A percentile compares a stretch with the other conserved stretches of the same genome.
Conservation (phyloP, 1,139 yeast species). For the Tardiomyces blankii region DNA sequence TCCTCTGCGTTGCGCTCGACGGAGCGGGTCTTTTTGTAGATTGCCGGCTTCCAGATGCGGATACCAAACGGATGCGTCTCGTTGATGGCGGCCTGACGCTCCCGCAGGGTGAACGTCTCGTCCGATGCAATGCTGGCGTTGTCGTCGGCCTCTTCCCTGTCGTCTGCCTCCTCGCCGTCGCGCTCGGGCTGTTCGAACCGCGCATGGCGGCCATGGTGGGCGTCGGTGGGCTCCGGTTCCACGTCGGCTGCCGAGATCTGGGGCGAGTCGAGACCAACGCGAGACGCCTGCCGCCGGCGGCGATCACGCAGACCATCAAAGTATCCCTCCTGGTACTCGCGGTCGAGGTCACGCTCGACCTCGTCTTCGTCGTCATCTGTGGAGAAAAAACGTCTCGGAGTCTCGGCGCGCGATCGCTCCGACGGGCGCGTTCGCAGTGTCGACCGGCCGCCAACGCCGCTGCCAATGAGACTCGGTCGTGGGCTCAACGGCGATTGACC, state of each 20-base stretch:
- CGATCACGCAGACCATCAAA: constrained; percentile 49
- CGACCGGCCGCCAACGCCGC: background rate
- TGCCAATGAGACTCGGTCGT: background rate
- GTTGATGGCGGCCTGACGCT: constrained; percentile 92
- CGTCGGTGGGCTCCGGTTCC: no score
- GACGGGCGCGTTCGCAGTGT: background rate
- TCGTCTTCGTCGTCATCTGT: constrained; percentile 72
- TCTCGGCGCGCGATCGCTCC: background rate
- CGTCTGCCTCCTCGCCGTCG: constrained; percentile 20
- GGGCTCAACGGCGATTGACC: background rate
- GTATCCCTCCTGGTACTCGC: constrained; percentile 62
- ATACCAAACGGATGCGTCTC: constrained; percentile 97
- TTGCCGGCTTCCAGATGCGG: constrained; percentile 96
- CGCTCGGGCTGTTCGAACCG: constrained; percentile 14
- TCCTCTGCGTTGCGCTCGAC: constrained; percentile 88
- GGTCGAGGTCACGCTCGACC: constrained; percentile 43
- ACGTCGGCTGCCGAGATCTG: background rate
- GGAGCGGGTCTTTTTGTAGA: constrained; percentile 84
- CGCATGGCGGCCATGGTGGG: constrained; percentile 11
- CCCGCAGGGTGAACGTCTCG: constrained; percentile 82
- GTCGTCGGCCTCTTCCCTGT: constrained; percentile 28
- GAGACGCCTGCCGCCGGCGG: constrained; percentile 9
- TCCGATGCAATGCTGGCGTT: constrained; percentile 40
- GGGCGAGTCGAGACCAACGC: background rate
- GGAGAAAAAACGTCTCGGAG: constrained; percentile 34